Evolutionary conservation across 1,139 yeast species (phyloP).

Genomic region (Kurtzmaniella natalensis): DNA sequence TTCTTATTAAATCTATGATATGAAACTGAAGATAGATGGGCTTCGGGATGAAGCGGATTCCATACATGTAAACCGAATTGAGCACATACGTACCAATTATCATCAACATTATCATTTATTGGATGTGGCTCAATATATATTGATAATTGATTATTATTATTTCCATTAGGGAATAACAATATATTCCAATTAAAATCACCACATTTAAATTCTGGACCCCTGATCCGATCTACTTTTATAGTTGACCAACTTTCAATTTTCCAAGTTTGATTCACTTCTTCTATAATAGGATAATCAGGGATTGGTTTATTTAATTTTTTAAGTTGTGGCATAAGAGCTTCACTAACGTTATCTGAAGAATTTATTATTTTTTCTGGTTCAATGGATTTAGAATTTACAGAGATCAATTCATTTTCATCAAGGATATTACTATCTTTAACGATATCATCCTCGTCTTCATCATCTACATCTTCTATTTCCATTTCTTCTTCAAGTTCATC

Average conservation of each 20-base stretch:
- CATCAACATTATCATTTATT: slow-evolving; percentile 27
- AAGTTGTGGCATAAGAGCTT: slow-evolving; percentile 17
- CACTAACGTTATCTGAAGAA: no score
- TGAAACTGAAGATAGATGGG: slow-evolving; percentile 63
- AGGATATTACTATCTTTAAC: slow-evolving; percentile 12
- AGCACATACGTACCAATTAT: slow-evolving; percentile 81
- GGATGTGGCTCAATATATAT: slow-evolving; percentile 64
- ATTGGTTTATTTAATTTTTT: slow-evolving; percentile 36
- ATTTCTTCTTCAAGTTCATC: no score
- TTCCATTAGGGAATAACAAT: slow-evolving; percentile 74
- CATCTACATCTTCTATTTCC: slow-evolving; percentile 6
- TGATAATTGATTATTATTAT: slow-evolving; percentile 48
- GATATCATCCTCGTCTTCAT: slow-evolving; percentile 7
- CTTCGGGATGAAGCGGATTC: slow-evolving; percentile 68
- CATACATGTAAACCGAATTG: slow-evolving; percentile 85
- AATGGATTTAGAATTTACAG: no score
- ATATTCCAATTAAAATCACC: slow-evolving; percentile 76
- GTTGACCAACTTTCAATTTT: slow-evolving; percentile 61
- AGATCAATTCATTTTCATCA: neutral
- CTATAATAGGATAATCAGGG: slow-evolving; percentile 40
- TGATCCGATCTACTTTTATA: slow-evolving; percentile 49
- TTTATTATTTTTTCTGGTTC: no score
- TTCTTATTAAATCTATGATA: slow-evolving; percentile 71
- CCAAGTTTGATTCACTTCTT: slow-evolving; percentile 61
- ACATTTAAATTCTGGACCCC: slow-evolving; percentile 49